Evolutionary conservation across 129 eudicot genomes (phyloP).

Genomic region (Flaveria robusta): DNA sequence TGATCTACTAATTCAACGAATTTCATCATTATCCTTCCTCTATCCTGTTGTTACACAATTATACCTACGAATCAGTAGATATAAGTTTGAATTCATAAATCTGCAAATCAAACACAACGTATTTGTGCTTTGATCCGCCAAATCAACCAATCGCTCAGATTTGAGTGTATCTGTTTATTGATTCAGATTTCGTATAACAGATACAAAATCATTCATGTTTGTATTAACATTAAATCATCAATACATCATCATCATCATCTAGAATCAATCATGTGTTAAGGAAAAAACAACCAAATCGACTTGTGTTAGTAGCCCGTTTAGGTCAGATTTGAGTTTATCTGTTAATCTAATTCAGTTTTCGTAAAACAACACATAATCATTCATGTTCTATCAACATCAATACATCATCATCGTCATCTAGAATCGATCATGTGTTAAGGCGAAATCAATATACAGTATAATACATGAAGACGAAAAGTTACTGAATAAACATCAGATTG

Average conservation of each 20-base stretch:
- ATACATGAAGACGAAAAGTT: no score
- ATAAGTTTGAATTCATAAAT: neutral
- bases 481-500: no score
- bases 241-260: no score
- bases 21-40: constrained; percentile 75
- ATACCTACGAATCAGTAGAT: neutral
- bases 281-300: no score
- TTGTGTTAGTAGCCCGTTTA: no score
- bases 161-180: no score
- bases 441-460: no score
- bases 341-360: neutral
- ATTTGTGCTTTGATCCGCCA: neutral
- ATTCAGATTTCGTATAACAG: no score
- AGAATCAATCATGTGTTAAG: no score
- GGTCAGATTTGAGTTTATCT: neutral
- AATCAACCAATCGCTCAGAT: no score
- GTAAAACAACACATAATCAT: neutral
- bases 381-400: neutral
- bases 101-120: neutral
- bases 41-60: constrained; percentile 43
- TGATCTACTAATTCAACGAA: constrained; percentile 65
- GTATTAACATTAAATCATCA: neutral
- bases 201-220: neutral
- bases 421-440: neutral
- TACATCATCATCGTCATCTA: neutral